These are phyloP conservation scores for Papiliotrema terrestris DNA, from an alignment of 1,284 basidiomycete species.

Conservation along the genomic window DNA sequence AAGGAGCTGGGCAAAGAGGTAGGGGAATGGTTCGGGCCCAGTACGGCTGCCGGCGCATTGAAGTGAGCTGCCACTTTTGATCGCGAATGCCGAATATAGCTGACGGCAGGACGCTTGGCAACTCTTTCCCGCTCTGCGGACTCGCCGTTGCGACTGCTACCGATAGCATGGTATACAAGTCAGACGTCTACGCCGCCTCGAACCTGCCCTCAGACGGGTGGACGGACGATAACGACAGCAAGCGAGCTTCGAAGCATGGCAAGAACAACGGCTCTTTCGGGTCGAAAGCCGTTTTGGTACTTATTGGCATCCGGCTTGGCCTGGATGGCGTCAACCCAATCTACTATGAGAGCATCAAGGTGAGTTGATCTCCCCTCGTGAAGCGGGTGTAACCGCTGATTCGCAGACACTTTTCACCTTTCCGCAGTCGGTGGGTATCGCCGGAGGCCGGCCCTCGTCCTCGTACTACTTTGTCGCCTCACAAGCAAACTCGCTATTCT, in stretches of 20 bases:
- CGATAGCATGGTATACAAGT: constrained; percentile 79
- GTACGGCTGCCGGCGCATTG: constrained; percentile 91
- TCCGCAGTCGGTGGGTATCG: constrained; percentile 93
- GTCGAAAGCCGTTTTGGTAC: constrained; percentile 74
- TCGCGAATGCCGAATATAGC: neutral
- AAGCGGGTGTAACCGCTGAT: neutral
- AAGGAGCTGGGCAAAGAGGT: constrained; percentile 93
- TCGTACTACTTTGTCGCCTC: constrained; percentile 97
- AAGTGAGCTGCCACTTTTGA: constrained; percentile 56
- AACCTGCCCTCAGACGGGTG: constrained; percentile 50
- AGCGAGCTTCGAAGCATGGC: neutral
- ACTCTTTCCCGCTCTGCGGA: constrained; percentile 73
- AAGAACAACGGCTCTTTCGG: constrained; percentile 59
- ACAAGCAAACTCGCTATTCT: constrained; percentile 86
- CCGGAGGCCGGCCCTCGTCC: constrained; percentile 88
- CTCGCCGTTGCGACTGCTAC: constrained; percentile 77
- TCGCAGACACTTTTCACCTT: constrained; percentile 77
- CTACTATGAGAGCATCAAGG: constrained; percentile 92
- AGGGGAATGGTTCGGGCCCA: constrained; percentile 97
- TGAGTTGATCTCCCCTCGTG: constrained; percentile 42
- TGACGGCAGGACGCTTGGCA: constrained; percentile 64
- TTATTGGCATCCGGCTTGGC: constrained; percentile 83
- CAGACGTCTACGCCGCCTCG: constrained; percentile 79
- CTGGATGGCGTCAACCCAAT: constrained; percentile 91
- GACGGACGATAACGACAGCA: constrained; percentile 7